Evolutionary conservation across 2,329 filamentous ascomycete species (phyloP).

Genomic region (Alternaria infectoria): DNA sequence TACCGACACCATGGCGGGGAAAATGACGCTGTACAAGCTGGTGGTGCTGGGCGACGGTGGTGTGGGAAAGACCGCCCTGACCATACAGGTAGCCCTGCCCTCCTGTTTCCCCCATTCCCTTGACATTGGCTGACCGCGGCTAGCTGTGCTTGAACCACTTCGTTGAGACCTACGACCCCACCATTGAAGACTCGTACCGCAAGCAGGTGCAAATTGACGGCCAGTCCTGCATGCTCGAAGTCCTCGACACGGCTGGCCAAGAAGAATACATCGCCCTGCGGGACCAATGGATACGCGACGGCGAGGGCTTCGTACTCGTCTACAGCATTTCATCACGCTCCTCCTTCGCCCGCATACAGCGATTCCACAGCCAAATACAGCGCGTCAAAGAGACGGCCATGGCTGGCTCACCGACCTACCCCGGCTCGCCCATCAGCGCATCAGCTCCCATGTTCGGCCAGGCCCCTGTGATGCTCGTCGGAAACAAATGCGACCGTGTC

Average conservation of each 20-base stretch:
- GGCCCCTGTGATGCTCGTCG: constrained; percentile 96
- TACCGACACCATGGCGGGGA: constrained; percentile 73
- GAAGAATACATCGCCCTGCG: constrained; percentile 97
- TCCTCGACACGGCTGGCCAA: constrained; percentile 95
- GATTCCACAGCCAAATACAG: constrained; percentile 96
- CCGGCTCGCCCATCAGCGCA: constrained; percentile 72
- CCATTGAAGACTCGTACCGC: constrained; percentile 72
- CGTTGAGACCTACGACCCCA: constrained; percentile 83
- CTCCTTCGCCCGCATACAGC: constrained; percentile 92
- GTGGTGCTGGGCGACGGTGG: constrained; percentile 94
- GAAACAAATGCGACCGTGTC: constrained; percentile 97
- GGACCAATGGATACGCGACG: constrained; percentile 98
- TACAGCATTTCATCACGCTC: constrained; percentile 98
- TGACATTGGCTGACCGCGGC: constrained; percentile 21
- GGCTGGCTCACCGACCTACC: constrained; percentile 76
- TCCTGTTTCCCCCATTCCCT: not conserved
- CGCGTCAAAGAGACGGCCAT: constrained; percentile 88
- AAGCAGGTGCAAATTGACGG: constrained; percentile 85
- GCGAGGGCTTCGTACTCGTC: constrained; percentile 95
- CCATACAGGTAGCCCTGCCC: constrained; percentile 74
- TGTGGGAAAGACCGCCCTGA: constrained; percentile 92
- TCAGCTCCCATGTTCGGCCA: constrained; percentile 60
- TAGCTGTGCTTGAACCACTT: constrained; percentile 97
- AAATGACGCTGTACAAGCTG: constrained; percentile 95
- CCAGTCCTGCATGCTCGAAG: constrained; percentile 96